phyloP scores from a whole-genome alignment of 768 basidiomycete species.

The Tulasnella calospora region DNA sequence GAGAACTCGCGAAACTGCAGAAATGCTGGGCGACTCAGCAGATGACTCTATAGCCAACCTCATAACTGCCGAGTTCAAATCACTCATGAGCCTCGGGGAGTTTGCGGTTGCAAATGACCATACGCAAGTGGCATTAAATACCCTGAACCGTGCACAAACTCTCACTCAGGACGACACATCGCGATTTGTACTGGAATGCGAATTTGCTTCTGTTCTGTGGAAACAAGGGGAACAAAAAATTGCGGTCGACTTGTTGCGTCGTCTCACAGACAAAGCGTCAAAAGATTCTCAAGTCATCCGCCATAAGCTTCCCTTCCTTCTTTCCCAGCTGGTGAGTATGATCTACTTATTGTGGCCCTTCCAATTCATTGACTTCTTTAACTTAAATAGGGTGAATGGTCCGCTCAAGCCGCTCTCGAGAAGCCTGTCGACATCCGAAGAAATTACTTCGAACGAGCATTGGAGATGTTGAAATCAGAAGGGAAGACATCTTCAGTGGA shows the following conservation, averaged over 20 bases:
- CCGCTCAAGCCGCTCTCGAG: constrained; percentile 75
- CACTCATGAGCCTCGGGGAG: constrained; percentile 64
- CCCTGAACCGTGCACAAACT: constrained; percentile 68
- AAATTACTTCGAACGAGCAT: constrained; percentile 66
- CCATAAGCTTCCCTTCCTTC: constrained; percentile 30
- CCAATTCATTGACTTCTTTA: not conserved
- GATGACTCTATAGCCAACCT: constrained; percentile 52
- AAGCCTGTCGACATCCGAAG: constrained; percentile 66
- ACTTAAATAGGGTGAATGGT: constrained; percentile 75
- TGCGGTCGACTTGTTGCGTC: constrained; percentile 68
- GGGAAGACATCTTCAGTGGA: constrained; percentile 29
- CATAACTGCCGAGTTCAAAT: constrained; percentile 58
- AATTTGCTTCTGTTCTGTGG: constrained; percentile 90
- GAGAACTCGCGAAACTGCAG: constrained; percentile 48
- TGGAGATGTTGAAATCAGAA: constrained; percentile 32
- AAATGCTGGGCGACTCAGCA: constrained; percentile 64
- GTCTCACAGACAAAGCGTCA: constrained; percentile 16
- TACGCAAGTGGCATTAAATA: constrained; percentile 79
- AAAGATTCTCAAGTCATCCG: not conserved
- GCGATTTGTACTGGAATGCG: constrained; percentile 59
- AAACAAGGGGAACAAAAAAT: constrained; percentile 74
- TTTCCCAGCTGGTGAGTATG: constrained; percentile 59
- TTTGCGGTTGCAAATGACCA: constrained; percentile 66
- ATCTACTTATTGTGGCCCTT: not conserved
- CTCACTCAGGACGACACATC: constrained; percentile 44